phyloP scores from a whole-genome alignment of 768 basidiomycete species.

The Tubosaeta sp. region DNA sequence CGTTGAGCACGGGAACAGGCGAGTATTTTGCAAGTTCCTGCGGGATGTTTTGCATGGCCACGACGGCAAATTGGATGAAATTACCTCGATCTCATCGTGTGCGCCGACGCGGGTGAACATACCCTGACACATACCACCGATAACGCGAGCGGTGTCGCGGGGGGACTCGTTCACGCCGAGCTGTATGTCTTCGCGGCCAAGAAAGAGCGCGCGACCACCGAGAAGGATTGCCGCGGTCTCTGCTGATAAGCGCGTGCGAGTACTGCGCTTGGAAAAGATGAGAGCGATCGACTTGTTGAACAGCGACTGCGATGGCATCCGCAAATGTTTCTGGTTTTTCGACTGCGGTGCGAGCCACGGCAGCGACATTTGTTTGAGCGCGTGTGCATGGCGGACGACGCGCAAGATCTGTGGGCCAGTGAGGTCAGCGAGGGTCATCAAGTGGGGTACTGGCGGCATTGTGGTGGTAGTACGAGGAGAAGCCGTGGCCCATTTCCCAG shows the following conservation, averaged over 20 bases:
- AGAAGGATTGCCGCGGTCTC: conserved; percentile 79
- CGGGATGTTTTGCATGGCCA: background rate
- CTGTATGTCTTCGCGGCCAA: conserved; percentile 89
- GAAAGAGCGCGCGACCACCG: conserved; percentile 86
- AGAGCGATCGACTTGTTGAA: conserved; percentile 84
- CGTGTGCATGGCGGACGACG: conserved; percentile 59
- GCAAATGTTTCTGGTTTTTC: conserved; percentile 34
- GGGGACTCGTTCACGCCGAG: conserved; percentile 91
- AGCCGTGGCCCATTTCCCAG: too few species aligned
- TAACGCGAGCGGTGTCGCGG: conserved; percentile 80
- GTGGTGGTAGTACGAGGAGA: background rate
- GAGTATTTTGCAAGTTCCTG: conserved; percentile 90
- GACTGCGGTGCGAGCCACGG: conserved; percentile 63
- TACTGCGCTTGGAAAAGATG: conserved; percentile 90
- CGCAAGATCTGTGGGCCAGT: conserved; percentile 66
- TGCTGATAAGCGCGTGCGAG: conserved; percentile 83
- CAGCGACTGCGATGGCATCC: conserved; percentile 68
- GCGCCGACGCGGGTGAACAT: conserved; percentile 95
- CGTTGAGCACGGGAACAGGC: conserved; percentile 92
- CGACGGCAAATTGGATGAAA: conserved; percentile 16
- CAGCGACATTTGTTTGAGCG: conserved; percentile 56
- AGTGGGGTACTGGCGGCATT: conserved; percentile 51
- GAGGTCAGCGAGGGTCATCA: conserved; percentile 89
- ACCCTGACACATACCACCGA: conserved; percentile 94
- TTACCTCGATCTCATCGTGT: conserved; percentile 88